These are phyloP conservation scores for Neurospora sp. DNA, from an alignment of 495 filamentous ascomycete species.

Conservation along the genomic window DNA sequence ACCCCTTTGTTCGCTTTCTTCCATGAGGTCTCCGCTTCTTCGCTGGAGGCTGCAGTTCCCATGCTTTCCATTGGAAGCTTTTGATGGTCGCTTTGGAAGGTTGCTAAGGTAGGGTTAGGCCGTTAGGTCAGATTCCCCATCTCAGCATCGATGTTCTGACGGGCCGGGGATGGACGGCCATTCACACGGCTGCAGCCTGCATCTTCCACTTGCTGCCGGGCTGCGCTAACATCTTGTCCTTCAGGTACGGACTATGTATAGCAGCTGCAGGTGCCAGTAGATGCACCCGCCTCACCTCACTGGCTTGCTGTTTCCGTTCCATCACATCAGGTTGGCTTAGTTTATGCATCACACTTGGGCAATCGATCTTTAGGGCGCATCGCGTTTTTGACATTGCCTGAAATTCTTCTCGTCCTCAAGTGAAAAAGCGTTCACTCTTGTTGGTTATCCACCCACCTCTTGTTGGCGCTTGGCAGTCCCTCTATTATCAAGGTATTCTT, in stretches of 20 bases:
- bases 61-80: not conserved
- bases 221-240: not conserved
- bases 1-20: not conserved
- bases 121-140: not conserved
- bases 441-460: not conserved
- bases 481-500: not conserved
- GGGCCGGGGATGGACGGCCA: not conserved
- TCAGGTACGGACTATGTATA: not conserved
- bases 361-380: not conserved
- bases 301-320: not conserved
- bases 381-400: not conserved
- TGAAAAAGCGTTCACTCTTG: not conserved
- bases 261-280: not conserved
- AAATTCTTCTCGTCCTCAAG: not conserved
- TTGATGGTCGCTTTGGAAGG: not conserved
- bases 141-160: not conserved
- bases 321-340: not conserved
- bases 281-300: not conserved
- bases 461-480: not conserved
- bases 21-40: not conserved
- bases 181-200: not conserved
- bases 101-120: not conserved
- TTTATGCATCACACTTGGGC: not conserved
- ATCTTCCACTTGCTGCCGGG: not conserved
- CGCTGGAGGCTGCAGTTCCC: not conserved